A percentile compares a stretch with the other conserved stretches of the same genome.
Conservation (phyloP, 2,329 filamentous ascomycete species). For the Aspergillus unguis region DNA sequence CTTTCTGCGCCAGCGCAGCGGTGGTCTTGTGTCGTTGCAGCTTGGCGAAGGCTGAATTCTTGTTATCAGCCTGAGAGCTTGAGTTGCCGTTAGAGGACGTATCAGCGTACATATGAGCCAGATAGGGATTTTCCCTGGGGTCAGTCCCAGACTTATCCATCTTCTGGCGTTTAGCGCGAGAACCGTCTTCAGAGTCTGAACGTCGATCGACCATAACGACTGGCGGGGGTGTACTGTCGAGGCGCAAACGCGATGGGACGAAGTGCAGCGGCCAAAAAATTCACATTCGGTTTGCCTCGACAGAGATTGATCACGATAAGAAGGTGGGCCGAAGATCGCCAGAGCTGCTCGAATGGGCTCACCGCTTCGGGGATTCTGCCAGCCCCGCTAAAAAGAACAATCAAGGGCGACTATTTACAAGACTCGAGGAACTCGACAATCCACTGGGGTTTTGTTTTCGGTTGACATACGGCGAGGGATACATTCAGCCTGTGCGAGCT, state of each 20-base stretch:
- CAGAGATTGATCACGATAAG: slow-evolving; percentile 30
- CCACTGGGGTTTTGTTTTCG: no score
- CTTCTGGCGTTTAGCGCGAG: slow-evolving; percentile 55
- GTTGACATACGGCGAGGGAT: not conserved
- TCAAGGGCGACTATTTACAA: not conserved
- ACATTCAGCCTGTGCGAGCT: not conserved
- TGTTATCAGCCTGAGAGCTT: slow-evolving; percentile 22
- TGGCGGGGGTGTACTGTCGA: slow-evolving; percentile 11
- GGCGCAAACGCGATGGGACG: slow-evolving; percentile 12
- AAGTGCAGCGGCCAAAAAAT: slow-evolving; percentile 12
- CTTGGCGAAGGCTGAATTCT: slow-evolving; percentile 55
- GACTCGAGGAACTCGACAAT: not conserved
- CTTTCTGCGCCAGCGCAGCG: slow-evolving; percentile 65
- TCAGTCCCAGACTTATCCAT: slow-evolving; percentile 48
- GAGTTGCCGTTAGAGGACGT: slow-evolving; percentile 36
- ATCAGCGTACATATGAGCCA: slow-evolving; percentile 78
- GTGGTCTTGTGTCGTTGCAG: slow-evolving; percentile 80
- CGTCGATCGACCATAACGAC: slow-evolving; percentile 56
- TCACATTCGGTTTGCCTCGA: slow-evolving; percentile 5
- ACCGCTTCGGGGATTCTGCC: slow-evolving; percentile 30
- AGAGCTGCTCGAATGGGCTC: slow-evolving; percentile 23
- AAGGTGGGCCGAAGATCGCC: slow-evolving; percentile 29
- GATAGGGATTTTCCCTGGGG: slow-evolving; percentile 73
- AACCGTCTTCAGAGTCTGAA: slow-evolving; percentile 49
- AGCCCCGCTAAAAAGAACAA: slow-evolving; percentile 29